These are phyloP conservation scores for Eutypella sp. DNA, from an alignment of 2,329 filamentous ascomycete species.

Conservation along the genomic window DNA sequence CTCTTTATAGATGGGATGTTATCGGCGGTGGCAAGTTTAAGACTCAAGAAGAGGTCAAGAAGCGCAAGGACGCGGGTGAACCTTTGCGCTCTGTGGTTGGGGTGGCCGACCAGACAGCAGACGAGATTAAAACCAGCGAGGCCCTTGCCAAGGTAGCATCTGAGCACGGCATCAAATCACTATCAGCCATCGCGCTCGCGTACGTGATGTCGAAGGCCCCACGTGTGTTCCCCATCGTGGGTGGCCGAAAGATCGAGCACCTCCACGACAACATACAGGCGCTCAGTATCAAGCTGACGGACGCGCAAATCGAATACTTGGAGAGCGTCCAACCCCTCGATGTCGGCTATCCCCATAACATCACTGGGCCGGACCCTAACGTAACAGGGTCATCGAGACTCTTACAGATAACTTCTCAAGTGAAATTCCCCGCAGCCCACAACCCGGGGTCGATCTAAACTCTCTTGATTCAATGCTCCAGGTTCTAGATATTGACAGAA, in stretches of 20 bases:
- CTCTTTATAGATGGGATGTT: conserved; percentile 52
- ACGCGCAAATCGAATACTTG: conserved; percentile 46
- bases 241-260: conserved; percentile 45
- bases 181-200: conserved; percentile 53
- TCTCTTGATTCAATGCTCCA: no score
- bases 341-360: conserved; percentile 46
- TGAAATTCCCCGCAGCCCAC: not conserved
- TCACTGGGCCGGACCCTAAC: conserved; percentile 29
- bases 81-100: conserved; percentile 27
- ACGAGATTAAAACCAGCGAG: conserved; percentile 48
- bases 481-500: no score
- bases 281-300: conserved; percentile 40
- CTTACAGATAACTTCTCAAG: not conserved
- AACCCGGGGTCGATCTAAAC: not conserved
- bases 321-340: conserved; percentile 47
- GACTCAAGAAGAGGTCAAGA: conserved; percentile 28
- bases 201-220: conserved; percentile 43
- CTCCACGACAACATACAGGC: conserved; percentile 49
- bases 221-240: conserved; percentile 46
- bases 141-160: conserved; percentile 56
- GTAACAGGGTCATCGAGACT: conserved; percentile 1
- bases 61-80: conserved; percentile 31
- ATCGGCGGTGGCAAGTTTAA: conserved; percentile 46
- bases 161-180: conserved; percentile 44
- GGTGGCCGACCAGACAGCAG: conserved; percentile 34